A percentile compares a stretch with the other conserved stretches of the same genome.
phyloP scores from a whole-genome alignment of 257 asterid species.

The Scutellaria galericulata region DNA sequence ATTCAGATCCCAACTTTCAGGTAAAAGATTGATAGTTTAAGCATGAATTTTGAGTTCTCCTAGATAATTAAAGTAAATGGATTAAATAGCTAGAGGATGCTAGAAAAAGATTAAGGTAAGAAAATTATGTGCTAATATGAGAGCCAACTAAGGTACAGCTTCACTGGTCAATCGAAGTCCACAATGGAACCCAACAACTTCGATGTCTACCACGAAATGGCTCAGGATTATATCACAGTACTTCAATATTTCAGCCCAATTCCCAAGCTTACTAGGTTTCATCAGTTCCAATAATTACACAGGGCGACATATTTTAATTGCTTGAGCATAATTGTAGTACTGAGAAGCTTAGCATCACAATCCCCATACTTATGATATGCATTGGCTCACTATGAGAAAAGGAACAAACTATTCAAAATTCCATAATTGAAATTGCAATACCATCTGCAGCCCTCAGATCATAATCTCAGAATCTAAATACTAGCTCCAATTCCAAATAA shows the following conservation, averaged over 20 bases:
- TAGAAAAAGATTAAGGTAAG: neutral
- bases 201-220: neutral
- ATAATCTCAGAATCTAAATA: conserved; percentile 14
- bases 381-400: neutral
- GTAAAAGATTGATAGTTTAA: neutral
- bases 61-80: neutral
- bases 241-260: too few species aligned
- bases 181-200: conserved; percentile 3
- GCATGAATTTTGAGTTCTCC: conserved; percentile 6
- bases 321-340: neutral
- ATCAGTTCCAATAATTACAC: neutral
- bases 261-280: too few species aligned
- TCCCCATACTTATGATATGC: neutral
- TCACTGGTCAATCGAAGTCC: neutral
- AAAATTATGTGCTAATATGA: neutral
- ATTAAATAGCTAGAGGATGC: conserved; percentile 15
- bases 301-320: conserved; percentile 1
- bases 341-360: neutral
- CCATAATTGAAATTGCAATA: conserved; percentile 4
- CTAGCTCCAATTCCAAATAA: conserved; percentile 20
- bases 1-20: neutral
- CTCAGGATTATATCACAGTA: too few species aligned
- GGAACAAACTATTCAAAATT: neutral
- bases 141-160: neutral
- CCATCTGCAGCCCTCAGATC: conserved; percentile 12